Evolutionary conservation across 164 flowering plant genomes (phyloP), one percentile per base, ranked within the genome.

Genomic region (Tetracentron sinense): DNA sequence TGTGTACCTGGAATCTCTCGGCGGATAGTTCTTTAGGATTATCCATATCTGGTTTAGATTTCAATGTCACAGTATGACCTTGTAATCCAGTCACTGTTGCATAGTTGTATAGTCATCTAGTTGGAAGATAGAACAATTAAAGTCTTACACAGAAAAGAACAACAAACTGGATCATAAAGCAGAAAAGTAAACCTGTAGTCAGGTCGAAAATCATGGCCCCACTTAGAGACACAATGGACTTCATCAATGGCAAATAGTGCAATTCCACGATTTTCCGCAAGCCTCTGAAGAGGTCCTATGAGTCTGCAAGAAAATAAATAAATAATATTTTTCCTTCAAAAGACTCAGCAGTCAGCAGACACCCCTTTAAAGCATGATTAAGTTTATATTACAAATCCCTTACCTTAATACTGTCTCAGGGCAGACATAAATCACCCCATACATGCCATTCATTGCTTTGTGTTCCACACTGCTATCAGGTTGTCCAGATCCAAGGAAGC

Each of bases 171-270:
- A 19, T 44, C 16, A 25, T 26, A 61, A 25, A 12, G 46, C 22
- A 52, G 15, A 51, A 50, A 33, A 25, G 28, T 44, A 56, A 2
- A 92, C 98, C 98, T 86, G 84, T 88, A 92, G 67, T 81, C 89
- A 31, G 95, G 95, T 42, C 96, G 86, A 75, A 92, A 92, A 79
- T 90, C 96, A 83, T 92, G 98, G 46, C 98, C 98, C 96, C 98
- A 92, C 73, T 92, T 88, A 38, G 98, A 92, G 76, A 92, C 82
- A 71, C 98, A 92, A 61, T 92, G 98, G 19, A 74, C 98, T 81
- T 92, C 98, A 81, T 92, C 96, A 67, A 92, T 81, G 61, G 98
- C 96, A 85, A 92, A 90, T 46, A 92, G 68, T 55, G 96, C 91
- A 65, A 92, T 88, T 60, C 96, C 95, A 54, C 78, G 90, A 42